Evolutionary conservation across 1,284 basidiomycete species (phyloP).

Genomic region (Nidula niveotomentosa): DNA sequence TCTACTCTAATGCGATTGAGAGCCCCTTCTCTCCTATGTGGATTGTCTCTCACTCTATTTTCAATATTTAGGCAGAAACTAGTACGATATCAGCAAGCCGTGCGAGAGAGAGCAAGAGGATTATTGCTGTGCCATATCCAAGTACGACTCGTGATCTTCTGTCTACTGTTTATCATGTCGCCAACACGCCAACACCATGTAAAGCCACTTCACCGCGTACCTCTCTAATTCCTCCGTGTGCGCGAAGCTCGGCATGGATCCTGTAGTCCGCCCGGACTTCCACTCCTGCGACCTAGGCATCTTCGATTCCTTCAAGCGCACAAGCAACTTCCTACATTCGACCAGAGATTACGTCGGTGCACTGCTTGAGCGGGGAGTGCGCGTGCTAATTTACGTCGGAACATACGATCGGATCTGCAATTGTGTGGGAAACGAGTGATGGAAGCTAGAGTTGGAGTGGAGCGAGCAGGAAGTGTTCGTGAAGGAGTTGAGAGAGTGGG

Average conservation of each 20-base stretch:
- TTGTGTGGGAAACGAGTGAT: constrained; percentile 69
- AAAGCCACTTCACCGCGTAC: constrained; percentile 49
- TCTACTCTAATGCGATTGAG: constrained; percentile 39
- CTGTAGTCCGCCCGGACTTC: constrained; percentile 40
- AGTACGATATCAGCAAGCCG: constrained; percentile 62
- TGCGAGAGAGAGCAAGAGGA: constrained; percentile 45
- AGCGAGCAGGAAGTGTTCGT: constrained; percentile 49
- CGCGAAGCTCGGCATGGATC: constrained; percentile 57
- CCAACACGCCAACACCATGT: neutral
- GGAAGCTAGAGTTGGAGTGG: constrained; percentile 64
- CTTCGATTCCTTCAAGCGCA: constrained; percentile 31
- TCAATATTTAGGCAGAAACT: constrained; percentile 35
- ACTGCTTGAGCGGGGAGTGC: constrained; percentile 74
- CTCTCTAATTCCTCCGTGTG: constrained; percentile 58
- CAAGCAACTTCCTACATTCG: constrained; percentile 39
- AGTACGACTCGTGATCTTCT: constrained; percentile 26
- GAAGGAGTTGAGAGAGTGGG: constrained; percentile 52
- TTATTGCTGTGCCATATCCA: constrained; percentile 49
- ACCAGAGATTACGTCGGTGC: constrained; percentile 60
- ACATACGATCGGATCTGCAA: constrained; percentile 77
- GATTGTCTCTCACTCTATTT: neutral
- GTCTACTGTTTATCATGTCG: neutral
- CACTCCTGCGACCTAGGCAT: constrained; percentile 46
- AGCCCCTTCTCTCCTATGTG: constrained; percentile 22
- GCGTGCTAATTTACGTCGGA: constrained; percentile 76